Evolutionary conservation across 805 yeast genomes (phyloP), one percentile per base, ranked within the genome.

Genomic region (Scheffersomyces spartinae): DNA sequence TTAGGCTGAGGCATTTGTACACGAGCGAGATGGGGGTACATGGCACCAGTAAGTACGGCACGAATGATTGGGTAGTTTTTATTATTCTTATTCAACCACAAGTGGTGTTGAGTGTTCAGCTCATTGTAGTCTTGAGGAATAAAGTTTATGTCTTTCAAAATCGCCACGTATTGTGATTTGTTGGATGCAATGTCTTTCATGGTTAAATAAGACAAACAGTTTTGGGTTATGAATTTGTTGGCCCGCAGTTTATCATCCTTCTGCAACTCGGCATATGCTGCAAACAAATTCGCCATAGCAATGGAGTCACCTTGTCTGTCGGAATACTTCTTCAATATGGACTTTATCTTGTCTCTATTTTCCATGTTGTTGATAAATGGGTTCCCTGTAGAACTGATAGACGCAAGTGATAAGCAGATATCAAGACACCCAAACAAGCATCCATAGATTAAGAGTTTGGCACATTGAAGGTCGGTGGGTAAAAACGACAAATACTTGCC

Each of bases 391-490:
- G 85, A 70, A 20, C 79, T 53, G 2, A 84, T 62, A 0, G 95
- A 72, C 0, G 94, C 88, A n/a, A 83, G 54, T 1, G 91, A 71
- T n/a, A 85, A 58, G 31, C 86, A 77, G 11, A 68, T 54, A 14
- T 82, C 86, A 6, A 86, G 52, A 40, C 91, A 78, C 1, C 91
- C 91, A 47, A 88, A 82, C 4, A 86, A 65, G 21, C 88, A 72
- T 1, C 94, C 85, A 33, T 74, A 68, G 10, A 86, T 71, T 18
- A 88, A 54, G 26, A 86, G 50, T 40, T 88, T 88, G 6, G 94
- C 95, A 24, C 84, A 78, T 33, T 71, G 76, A 22, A 88, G 68
- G 46, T 88, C 97, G 1, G 81, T 74, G 1, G 98, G 98, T 32
- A 88, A 58, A 42, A 77, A 59, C 0, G 95, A 77, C 18, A 88